These are phyloP conservation scores for Claviceps quebecensis DNA, from an alignment of 2,329 filamentous ascomycete genomes.

Conservation along the genomic window DNA sequence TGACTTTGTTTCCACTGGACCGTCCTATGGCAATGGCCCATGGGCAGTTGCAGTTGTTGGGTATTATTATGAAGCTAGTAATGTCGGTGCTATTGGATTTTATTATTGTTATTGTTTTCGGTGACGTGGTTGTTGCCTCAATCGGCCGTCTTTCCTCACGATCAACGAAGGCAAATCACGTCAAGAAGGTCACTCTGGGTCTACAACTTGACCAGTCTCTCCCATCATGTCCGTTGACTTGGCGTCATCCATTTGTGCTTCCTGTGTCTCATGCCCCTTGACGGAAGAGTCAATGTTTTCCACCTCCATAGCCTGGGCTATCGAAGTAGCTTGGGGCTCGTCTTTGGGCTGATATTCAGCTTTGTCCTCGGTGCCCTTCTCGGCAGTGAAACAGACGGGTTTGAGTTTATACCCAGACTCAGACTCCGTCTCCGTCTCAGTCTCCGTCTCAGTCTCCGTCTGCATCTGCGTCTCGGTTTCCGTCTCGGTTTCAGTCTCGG, in stretches of 20 bases:
- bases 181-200: constrained; percentile 2
- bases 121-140: background rate
- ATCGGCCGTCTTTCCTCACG: background rate
- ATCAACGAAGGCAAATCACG: background rate
- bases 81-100: too few species aligned
- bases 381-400: background rate
- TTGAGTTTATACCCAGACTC: background rate
- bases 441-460: background rate
- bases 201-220: constrained; percentile 2
- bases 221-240: constrained; percentile 4
- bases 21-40: too few species aligned
- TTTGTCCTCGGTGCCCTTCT: background rate
- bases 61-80: too few species aligned
- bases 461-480: background rate
- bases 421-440: background rate
- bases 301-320: background rate
- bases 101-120: background rate
- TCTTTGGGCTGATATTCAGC: background rate
- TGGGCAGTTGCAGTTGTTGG: too few species aligned
- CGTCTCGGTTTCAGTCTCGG: background rate
- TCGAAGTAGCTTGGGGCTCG: background rate
- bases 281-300: background rate
- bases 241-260: background rate
- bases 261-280: background rate
- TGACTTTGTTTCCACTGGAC: too few species aligned